Evolutionary conservation across 441 rosid genomes (phyloP), one percentile per base, ranked within the genome.

Genomic region (Raphanus hybrid): DNA sequence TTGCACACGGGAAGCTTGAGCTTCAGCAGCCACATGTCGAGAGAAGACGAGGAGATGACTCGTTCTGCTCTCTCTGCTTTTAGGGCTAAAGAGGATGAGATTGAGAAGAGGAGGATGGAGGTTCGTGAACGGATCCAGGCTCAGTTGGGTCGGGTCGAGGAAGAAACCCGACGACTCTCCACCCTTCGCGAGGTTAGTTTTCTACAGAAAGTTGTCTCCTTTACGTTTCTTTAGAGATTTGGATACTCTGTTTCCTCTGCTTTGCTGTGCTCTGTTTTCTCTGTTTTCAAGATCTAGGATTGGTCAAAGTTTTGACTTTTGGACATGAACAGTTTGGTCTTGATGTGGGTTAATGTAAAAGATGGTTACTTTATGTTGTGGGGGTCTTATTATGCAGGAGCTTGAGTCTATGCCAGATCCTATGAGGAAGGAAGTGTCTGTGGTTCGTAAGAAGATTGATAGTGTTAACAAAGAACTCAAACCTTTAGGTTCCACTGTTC

Each of bases 111-210:
- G 61, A 55, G 29, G 61, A 8, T 0, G 61, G 61, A 55, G 61
- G 61, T 55, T 55, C 61, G 61, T 18, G 61, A 18, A 55, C 61
- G 61, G 29, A 55, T 55, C 61, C 61, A 55, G 4, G 61, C 61
- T 55, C 61, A 55, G 4, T 55, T 55, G 61, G 61, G 61, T 55
- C 61, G 61, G 61, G 61, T 55, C 61, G 61, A 55, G 61, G 61
- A 55, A 55, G 61, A 55, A 3, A 55, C 61, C 61, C 61, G 61
- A 55, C 61, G 61, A 55, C 61, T 55, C 29, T 55, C 61, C 0
- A 55, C 61, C 61, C 26, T 55, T 55, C 61, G 61, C 12, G 61
- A 55, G 61, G 61, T 55, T 55, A 3, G 61, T 6, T 18, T 54
- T 3, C 11, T 55, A 55, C 27, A 55, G 61, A 55, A 55, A 54